These are phyloP conservation scores for Croton laevigatus DNA, from an alignment of 441 rosid genomes.

Conservation along the genomic window DNA sequence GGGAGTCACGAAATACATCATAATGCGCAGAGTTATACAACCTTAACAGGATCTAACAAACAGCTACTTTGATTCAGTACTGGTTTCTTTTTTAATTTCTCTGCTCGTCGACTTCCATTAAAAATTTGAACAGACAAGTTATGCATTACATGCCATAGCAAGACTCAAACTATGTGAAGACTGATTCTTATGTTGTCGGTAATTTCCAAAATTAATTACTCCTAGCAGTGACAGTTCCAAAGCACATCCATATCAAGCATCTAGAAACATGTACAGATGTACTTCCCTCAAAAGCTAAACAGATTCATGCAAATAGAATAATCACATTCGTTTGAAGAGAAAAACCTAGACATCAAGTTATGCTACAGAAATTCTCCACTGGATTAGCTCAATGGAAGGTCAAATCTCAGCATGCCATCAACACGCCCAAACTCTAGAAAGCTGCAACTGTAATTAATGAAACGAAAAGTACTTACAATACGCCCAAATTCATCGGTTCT, in stretches of 20 bases:
- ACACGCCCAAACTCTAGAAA: not conserved
- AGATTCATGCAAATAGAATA: not conserved
- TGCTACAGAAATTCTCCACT: not conserved
- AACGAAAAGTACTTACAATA: conserved; percentile 64
- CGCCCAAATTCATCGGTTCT: conserved; percentile 97
- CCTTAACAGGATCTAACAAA: not conserved
- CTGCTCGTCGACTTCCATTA: conserved; percentile 1
- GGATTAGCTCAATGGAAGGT: conserved; percentile 5
- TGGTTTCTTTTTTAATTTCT: not conserved
- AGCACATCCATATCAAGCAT: not conserved
- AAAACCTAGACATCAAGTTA: not conserved
- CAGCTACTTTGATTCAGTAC: not conserved
- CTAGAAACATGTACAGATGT: not conserved
- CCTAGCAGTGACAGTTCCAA: conserved; percentile 4
- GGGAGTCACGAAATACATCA: not conserved
- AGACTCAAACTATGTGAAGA: not conserved
- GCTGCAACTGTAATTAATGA: conserved; percentile 14
- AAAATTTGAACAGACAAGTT: not conserved
- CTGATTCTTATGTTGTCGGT: not conserved
- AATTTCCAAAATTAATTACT: conserved; percentile 7
- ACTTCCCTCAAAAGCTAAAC: not conserved
- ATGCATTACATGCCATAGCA: not conserved
- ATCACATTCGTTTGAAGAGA: not conserved
- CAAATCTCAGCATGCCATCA: not conserved
- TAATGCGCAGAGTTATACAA: not conserved